Evolutionary conservation across 257 asterid species (phyloP).

Genomic region (Solanum arcanum): DNA sequence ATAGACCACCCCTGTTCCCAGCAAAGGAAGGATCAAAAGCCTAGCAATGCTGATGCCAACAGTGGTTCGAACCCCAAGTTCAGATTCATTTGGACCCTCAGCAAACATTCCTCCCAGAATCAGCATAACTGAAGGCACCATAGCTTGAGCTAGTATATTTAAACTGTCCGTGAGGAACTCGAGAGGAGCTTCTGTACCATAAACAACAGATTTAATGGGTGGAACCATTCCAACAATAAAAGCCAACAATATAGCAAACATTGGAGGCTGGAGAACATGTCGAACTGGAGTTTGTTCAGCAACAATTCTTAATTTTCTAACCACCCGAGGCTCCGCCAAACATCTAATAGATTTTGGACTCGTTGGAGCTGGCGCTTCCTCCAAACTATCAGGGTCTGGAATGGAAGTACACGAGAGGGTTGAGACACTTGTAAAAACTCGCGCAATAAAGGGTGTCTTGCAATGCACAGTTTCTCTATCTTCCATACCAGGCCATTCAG

Average conservation of each 20-base stretch:
- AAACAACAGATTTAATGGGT: constrained; percentile 48
- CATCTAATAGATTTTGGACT: constrained; percentile 65
- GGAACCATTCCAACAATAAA: constrained; percentile 79
- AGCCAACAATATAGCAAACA: constrained; percentile 64
- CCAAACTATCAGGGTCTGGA: constrained; percentile 38
- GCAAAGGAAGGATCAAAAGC: constrained; percentile 56
- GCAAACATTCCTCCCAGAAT: constrained; percentile 94
- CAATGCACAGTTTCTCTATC: constrained; percentile 76
- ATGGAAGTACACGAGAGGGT: constrained; percentile 25
- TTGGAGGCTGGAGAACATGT: constrained; percentile 83
- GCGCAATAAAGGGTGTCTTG: constrained; percentile 68
- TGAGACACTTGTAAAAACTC: constrained; percentile 36
- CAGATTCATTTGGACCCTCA: constrained; percentile 81
- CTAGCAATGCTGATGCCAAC: constrained; percentile 59
- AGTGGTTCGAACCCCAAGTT: constrained; percentile 62
- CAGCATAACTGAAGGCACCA: constrained; percentile 93
- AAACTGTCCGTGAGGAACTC: constrained; percentile 64
- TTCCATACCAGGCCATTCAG: constrained; percentile 99
- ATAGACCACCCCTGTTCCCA: constrained; percentile 53
- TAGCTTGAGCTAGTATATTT: constrained; percentile 71
- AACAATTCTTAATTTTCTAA: constrained; percentile 59
- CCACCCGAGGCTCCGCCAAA: constrained; percentile 73
- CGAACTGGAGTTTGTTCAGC: constrained; percentile 74
- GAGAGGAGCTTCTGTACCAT: constrained; percentile 67
- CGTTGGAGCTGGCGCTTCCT: constrained; percentile 27